phyloP scores from a whole-genome alignment of 148 eudicot genomes.

The Rhododendron griersonianum region DNA sequence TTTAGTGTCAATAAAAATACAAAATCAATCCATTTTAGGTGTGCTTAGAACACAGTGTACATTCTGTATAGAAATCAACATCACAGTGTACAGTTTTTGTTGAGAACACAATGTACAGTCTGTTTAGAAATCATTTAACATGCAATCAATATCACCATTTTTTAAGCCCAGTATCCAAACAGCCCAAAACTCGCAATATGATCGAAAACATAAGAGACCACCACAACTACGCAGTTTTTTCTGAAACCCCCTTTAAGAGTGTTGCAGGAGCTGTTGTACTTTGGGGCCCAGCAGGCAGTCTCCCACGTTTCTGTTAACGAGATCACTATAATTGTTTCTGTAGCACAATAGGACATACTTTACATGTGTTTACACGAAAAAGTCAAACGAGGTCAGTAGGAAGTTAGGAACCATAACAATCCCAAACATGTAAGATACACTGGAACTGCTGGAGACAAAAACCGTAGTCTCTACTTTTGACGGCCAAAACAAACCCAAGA shows the following conservation, averaged over 20 bases:
- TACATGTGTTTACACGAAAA: neutral
- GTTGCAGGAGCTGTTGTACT: neutral
- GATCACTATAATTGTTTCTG: neutral
- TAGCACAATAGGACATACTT: neutral
- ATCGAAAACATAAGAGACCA: neutral
- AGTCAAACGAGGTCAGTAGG: neutral
- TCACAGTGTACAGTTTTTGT: neutral
- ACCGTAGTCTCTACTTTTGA: neutral
- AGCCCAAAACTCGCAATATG: neutral
- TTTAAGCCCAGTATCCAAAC: neutral
- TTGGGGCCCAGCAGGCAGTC: neutral
- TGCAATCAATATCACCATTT: neutral
- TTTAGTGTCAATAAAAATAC: neutral
- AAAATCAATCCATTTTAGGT: neutral
- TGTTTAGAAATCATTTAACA: neutral
- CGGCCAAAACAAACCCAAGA: neutral
- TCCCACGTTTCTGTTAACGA: neutral
- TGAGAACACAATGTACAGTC: neutral
- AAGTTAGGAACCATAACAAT: neutral
- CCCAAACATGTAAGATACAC: neutral
- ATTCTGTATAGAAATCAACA: neutral
- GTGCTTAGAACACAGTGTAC: neutral
- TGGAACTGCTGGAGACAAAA: neutral
- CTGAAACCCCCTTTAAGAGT: neutral
- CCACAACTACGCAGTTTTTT: neutral